These are phyloP conservation scores for Vitellaria paradoxa DNA, from an alignment of 179 eudicot genomes.

Conservation along the genomic window DNA sequence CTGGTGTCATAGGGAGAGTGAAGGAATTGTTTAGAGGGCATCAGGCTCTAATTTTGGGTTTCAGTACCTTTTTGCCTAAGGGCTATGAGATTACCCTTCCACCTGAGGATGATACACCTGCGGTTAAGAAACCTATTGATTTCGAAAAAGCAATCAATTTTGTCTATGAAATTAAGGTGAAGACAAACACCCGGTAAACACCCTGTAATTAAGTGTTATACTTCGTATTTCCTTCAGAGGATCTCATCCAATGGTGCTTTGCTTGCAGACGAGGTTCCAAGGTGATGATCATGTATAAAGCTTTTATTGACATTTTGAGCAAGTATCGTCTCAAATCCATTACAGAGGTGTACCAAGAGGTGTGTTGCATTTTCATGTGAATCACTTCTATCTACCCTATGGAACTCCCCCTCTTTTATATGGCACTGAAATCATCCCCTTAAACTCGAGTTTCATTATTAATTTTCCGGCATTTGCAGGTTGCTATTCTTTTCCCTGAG, in stretches of 20 bases:
- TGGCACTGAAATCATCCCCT: not conserved
- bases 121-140: slow-evolving; percentile 64
- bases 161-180: slow-evolving; percentile 86
- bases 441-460: not conserved
- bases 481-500: slow-evolving; percentile 57
- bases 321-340: slow-evolving; percentile 75
- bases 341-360: slow-evolving; percentile 86
- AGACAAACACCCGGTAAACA: not conserved
- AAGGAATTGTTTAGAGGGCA: slow-evolving; percentile 89
- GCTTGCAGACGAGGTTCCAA: slow-evolving; percentile 78
- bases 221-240: not conserved
- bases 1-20: slow-evolving; percentile 81
- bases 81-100: slow-evolving; percentile 74
- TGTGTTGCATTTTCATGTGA: slow-evolving; percentile 20
- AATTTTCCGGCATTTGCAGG: slow-evolving; percentile 32
- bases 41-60: slow-evolving; percentile 70
- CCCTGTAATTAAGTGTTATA: not conserved
- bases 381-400: not conserved
- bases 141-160: slow-evolving; percentile 79
- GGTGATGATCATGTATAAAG: slow-evolving; percentile 81
- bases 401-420: not conserved
- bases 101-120: slow-evolving; percentile 39
- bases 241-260: slow-evolving; percentile 13
- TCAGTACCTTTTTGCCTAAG: slow-evolving; percentile 88
- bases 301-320: slow-evolving; percentile 80